A percentile compares a stretch with the other conserved stretches of the same genome.
Evolutionary conservation across 2,329 filamentous ascomycete species (phyloP).

Genomic region (Botrytis fragariae): DNA sequence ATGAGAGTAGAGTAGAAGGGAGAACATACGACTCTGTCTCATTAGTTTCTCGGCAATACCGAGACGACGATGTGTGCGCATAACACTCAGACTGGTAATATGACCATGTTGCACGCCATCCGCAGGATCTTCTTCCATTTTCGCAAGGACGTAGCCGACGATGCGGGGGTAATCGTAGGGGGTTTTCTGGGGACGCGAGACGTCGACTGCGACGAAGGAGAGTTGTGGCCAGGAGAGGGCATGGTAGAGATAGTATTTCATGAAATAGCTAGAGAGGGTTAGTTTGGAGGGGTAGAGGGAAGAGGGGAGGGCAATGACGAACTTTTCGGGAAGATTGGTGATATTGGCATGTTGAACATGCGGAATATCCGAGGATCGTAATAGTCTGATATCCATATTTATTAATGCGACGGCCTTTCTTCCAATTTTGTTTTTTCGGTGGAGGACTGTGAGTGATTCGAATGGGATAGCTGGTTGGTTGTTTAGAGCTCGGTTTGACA

Average conservation of each 20-base stretch:
- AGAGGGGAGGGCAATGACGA: conserved; percentile 5
- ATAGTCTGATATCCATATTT: conserved; percentile 85
- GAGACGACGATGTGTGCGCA: conserved; percentile 88
- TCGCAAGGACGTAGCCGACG: conserved; percentile 97
- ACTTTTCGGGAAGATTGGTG: conserved; percentile 95
- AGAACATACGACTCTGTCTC: conserved; percentile 81
- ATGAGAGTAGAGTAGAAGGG: background rate
- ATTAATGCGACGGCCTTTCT: conserved; percentile 11
- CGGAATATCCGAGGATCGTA: conserved; percentile 79
- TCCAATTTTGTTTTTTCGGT: background rate
- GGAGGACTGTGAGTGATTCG: background rate
- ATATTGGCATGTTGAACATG: conserved; percentile 98
- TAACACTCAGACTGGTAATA: conserved; percentile 92
- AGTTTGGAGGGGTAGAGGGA: background rate
- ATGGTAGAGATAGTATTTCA: conserved; percentile 99
- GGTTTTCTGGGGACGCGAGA: conserved; percentile 72
- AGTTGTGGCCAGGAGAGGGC: conserved; percentile 97
- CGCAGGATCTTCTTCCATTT: conserved; percentile 97
- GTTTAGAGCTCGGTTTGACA: background rate
- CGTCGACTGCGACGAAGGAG: conserved; percentile 92
- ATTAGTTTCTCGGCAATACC: conserved; percentile 97
- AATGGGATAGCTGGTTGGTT: background rate
- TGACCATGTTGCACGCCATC: conserved; percentile 93
- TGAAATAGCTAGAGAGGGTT: conserved; percentile 66
- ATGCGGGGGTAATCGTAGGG: conserved; percentile 93